Evolutionary conservation across 202 grass and related monocot species (phyloP), one percentile per base, ranked within the genome.

Genomic region (Zoysia matrella): DNA sequence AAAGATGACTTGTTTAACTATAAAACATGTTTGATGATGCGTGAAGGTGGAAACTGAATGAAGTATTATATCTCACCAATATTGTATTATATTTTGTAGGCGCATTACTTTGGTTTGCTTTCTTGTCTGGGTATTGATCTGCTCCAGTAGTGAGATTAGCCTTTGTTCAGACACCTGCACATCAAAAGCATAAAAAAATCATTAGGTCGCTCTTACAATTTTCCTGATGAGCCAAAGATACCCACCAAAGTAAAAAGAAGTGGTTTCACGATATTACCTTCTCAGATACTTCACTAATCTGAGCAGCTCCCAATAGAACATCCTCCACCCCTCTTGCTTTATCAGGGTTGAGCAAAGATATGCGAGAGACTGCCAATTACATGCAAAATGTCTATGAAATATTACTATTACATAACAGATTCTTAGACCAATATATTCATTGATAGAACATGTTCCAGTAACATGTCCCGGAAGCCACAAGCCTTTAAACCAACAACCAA

Each of bases 261-360:
- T 65, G 1, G 12, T 4, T 47, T 5, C 2, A 12, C 9, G 47
- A 48, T 75, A 87, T 49, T 80, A 99, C 96, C 93, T 99, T 99
- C 71, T 96, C 96, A 89, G 93, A 66, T 77, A 99, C 90, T 75
- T 90, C 91, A 69, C 96, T 93, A 80, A 65, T 96, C 75, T 99
- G 93, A 71, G 89, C 90, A 79, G 93, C 91, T 86, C 96, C 90
- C 54, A 98, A 81, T 43, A 98, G 51, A 83, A 92, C 85, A 91
- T 98, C 96, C 80, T 98, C 96, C 77, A 98, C 96, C 1, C 90
- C 87, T 91, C 92, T 98, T 61, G 96, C 93, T 83, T 96, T 99
- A 14, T 99, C 96, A 92, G 96, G 93, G 67, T 96, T 99, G 74
- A 99, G 93, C 89, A 99, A 94, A 81, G 93, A 91, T 85, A 99